Conservation (phyloP, 257 asterid genomes). For the Rubia yunnanensis region DNA sequence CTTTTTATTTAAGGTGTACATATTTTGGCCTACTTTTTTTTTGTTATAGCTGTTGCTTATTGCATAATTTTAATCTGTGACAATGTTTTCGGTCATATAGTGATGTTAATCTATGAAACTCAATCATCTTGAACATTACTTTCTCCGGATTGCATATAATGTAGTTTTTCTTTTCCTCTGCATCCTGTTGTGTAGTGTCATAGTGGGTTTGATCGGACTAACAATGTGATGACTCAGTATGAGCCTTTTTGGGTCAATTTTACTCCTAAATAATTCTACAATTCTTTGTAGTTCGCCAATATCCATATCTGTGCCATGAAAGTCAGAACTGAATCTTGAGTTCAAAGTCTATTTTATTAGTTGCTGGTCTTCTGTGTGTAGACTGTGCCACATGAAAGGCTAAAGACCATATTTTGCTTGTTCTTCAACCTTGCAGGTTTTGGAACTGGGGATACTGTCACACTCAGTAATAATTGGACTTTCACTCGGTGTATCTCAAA, state of each 20-base stretch:
- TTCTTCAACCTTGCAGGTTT: conserved; percentile 35
- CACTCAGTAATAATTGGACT: conserved; percentile 90
- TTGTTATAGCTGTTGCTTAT: neutral
- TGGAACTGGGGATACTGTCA: conserved; percentile 88
- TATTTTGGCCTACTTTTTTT: neutral
- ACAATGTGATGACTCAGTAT: neutral
- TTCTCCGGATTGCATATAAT: neutral
- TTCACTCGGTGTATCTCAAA: conserved; percentile 79
- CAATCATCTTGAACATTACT: neutral
- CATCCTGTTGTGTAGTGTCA: neutral
- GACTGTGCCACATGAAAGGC: neutral
- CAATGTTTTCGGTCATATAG: neutral
- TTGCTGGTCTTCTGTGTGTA: neutral
- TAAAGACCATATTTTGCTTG: neutral
- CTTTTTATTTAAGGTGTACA: neutral
- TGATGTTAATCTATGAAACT: neutral
- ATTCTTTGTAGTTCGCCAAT: neutral
- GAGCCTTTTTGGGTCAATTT: neutral
- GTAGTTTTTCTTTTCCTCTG: neutral
- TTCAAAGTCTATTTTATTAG: no score
- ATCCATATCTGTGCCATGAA: neutral
- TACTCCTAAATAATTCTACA: neutral
- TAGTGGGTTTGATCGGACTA: neutral
- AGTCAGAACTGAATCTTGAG: neutral
- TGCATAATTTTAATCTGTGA: neutral